Evolutionary conservation across 148 eudicot species (phyloP).

Genomic region (Persicaria tinctoria): DNA sequence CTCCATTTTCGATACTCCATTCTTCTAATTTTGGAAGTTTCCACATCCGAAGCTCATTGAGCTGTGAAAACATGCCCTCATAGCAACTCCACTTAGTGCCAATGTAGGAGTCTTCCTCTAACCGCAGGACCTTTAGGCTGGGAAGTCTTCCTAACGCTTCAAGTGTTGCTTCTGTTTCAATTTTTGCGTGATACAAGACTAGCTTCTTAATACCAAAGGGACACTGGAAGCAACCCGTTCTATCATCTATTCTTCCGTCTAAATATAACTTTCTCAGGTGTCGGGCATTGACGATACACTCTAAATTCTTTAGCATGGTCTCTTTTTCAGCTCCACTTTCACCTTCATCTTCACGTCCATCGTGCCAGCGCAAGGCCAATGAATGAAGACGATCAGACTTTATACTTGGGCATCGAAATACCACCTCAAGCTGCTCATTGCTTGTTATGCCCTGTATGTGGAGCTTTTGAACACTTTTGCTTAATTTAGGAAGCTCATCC

Average conservation of each 20-base stretch:
- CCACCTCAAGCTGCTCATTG: slow-evolving; percentile 14
- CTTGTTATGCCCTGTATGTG: too few species aligned
- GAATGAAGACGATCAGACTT: background rate
- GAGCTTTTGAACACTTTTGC: too few species aligned
- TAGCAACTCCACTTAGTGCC: slow-evolving; percentile 19
- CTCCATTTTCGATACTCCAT: slow-evolving; percentile 20
- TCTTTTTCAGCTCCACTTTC: too few species aligned
- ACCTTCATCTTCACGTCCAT: background rate
- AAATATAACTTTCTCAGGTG: slow-evolving; percentile 15
- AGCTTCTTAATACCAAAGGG: slow-evolving; percentile 17
- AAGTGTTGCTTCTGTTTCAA: background rate
- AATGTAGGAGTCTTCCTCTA: slow-evolving; percentile 17
- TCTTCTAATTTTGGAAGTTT: slow-evolving; percentile 12
- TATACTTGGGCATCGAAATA: slow-evolving; percentile 14
- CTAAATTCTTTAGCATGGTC: too few species aligned
- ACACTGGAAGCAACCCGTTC: slow-evolving; percentile 1
- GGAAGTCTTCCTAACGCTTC: slow-evolving; percentile 19
- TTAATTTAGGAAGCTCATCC: too few species aligned
- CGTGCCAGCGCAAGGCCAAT: slow-evolving; percentile 23
- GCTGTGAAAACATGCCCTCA: slow-evolving; percentile 10
- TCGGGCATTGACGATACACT: too few species aligned
- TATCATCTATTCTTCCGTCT: too few species aligned
- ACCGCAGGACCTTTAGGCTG: slow-evolving; percentile 8
- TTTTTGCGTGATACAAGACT: slow-evolving; percentile 12
- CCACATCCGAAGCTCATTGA: slow-evolving; percentile 17